phyloP scores from a whole-genome alignment of 495 filamentous ascomycete genomes.

The Apodospora peruviana region DNA sequence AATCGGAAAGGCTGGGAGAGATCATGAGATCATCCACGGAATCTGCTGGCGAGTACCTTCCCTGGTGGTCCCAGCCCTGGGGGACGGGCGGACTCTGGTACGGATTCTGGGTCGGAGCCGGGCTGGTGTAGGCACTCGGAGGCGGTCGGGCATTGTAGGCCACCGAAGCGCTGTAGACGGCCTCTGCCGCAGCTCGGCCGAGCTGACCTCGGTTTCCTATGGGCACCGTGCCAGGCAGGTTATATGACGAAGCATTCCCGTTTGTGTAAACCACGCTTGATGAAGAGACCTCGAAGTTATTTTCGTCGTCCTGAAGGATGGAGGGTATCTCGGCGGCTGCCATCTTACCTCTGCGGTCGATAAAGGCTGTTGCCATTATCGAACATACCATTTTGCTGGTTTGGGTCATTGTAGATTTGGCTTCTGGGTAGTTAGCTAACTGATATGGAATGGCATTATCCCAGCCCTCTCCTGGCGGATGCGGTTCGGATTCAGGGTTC shows the following conservation, averaged over 20 bases:
- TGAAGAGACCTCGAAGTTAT: constrained; percentile 29
- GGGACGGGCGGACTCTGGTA: constrained; percentile 29
- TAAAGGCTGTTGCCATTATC: constrained; percentile 32
- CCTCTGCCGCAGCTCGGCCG: constrained; percentile 17
- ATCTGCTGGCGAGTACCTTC: constrained; percentile 39
- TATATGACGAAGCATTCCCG: constrained; percentile 32
- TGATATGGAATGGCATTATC: constrained; percentile 15
- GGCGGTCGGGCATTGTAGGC: constrained; percentile 30
- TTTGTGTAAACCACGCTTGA: constrained; percentile 37
- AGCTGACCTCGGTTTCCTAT: constrained; percentile 2
- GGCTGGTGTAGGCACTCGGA: constrained; percentile 24
- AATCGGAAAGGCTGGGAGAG: constrained; percentile 39
- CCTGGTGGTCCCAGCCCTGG: constrained; percentile 36
- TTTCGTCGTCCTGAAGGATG: constrained; percentile 27
- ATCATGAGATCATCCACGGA: constrained; percentile 44
- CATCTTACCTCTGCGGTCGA: constrained; percentile 42
- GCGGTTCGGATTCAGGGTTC: constrained; percentile 19
- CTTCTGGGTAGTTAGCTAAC: constrained; percentile 33
- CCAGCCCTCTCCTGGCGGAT: constrained; percentile 10
- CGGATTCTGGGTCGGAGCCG: constrained; percentile 24
- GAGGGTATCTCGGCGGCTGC: constrained; percentile 14
- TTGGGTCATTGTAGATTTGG: constrained; percentile 35
- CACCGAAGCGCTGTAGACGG: constrained; percentile 25
- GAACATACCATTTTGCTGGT: constrained; percentile 20
- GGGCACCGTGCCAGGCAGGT: constrained; percentile 23